Evolutionary conservation across 495 filamentous ascomycete species (phyloP).

Genomic region (Lasiosphaeria miniovina): DNA sequence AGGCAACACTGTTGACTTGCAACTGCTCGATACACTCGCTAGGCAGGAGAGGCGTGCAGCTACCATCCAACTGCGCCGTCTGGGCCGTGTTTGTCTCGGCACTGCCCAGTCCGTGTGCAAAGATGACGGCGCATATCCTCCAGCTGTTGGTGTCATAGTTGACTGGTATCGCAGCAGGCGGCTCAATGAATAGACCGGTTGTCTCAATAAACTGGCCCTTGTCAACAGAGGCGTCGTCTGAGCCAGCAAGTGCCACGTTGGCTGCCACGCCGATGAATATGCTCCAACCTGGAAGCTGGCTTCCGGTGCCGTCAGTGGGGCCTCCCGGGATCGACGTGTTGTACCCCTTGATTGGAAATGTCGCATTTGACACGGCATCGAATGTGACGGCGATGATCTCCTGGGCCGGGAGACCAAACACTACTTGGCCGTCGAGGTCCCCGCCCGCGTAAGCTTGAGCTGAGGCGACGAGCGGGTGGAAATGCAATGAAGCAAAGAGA

Average conservation of each 20-base stretch:
- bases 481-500: too few species aligned
- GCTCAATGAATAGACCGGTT: constrained; percentile 12
- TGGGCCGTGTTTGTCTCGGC: neutral
- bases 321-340: constrained; percentile 19
- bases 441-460: constrained; percentile 8
- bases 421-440: constrained; percentile 6
- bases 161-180: constrained; percentile 3
- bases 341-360: constrained; percentile 17
- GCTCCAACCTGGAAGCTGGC: constrained; percentile 12
- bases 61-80: neutral
- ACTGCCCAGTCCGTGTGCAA: constrained; percentile 9
- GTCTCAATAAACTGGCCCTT: constrained; percentile 8
- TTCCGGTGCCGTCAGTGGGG: constrained; percentile 4
- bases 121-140: constrained; percentile 22
- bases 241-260: constrained; percentile 14
- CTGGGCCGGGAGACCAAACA: constrained; percentile 12
- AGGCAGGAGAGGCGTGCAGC: constrained; percentile 8
- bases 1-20: constrained; percentile 16
- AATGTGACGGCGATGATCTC: constrained; percentile 7
- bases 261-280: constrained; percentile 11
- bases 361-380: constrained; percentile 3
- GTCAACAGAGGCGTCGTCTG: neutral
- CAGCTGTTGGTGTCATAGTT: constrained; percentile 9
- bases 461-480: neutral
- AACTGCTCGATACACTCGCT: constrained; percentile 17